Evolutionary conservation across 164 flowering plant species (phyloP).

Genomic region (Vitis riparia): DNA sequence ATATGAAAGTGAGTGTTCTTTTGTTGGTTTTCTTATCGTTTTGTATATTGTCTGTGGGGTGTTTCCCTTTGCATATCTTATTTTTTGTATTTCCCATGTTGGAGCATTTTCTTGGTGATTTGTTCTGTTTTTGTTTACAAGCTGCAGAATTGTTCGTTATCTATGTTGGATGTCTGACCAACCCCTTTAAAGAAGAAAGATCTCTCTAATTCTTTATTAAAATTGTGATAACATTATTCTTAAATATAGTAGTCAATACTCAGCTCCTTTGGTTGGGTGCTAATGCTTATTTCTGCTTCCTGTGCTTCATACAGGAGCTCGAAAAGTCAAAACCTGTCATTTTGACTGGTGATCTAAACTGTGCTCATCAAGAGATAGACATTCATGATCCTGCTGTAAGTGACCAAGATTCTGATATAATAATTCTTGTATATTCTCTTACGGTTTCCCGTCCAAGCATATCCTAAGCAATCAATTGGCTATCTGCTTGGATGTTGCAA

Average conservation of each 20-base stretch:
- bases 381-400: slow-evolving; percentile 92
- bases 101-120: background rate
- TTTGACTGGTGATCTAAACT: slow-evolving; percentile 95
- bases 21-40: background rate
- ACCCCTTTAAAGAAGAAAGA: background rate
- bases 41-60: background rate
- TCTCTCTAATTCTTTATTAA: background rate
- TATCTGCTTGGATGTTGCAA: background rate
- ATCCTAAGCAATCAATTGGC: background rate
- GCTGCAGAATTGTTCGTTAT: background rate
- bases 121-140: background rate
- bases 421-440: no score
- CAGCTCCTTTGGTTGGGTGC: background rate
- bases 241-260: background rate
- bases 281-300: background rate
- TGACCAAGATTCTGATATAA: slow-evolving; percentile 6
- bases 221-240: background rate
- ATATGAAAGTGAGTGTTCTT: slow-evolving; percentile 73
- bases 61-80: background rate
- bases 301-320: slow-evolving; percentile 65
- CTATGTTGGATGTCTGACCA: background rate
- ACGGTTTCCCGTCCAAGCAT: no score
- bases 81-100: background rate
- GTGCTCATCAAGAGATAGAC: slow-evolving; percentile 98
- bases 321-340: slow-evolving; percentile 95